Base-by-base conservation (phyloP, 1,284 basidiomycete species). In the Schizophyllum amplum region DNA sequence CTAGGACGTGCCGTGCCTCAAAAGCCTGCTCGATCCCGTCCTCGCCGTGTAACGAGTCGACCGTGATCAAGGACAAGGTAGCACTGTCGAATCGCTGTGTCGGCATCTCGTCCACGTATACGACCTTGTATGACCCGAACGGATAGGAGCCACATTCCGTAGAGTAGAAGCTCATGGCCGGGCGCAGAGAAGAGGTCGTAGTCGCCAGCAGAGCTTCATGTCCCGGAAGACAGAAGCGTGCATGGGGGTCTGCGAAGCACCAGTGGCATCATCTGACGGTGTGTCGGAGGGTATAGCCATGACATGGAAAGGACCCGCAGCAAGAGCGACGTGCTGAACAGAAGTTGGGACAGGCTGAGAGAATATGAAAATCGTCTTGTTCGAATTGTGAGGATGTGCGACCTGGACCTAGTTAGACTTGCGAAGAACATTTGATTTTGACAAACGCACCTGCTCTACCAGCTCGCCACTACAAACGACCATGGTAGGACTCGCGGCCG, bases 131-230 rank as follows among this genome's bases (percentile, higher is more conserved):
- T 47, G 95, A 96, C 22, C 88, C 84, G 69, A 95, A 99, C 0
- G 97, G 97, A 69, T 98, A 99, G 1, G 94, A 96, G 25, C 95
- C 96, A 65, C 90, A 97, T 68, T 98, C 94, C 22, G 88, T 86
- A 20, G 87, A 84, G 70, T 92, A 97, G 71, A 92, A 98, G 63
- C 83, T 86, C 88, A 99, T 94, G 5, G 95, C 92, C 23, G 87
- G 83, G 46, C 93, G 86, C 59, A 97, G 79, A 68, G 90, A 90
- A 5, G 84, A 77, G 2, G 90, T 87, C 22, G 93, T 86, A 15
- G 80, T 75, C 3, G 80, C 67, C 26, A 93, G 76, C 64, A 87
- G 76, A 42, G 84, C 77, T 65, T 89, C 88, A 60, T 92, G 84
- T 5, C 94, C 95, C 1, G 94, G 94, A 23, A 98, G 77, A 69